These are phyloP conservation scores for Phytophthora hybrid DNA, from an alignment of 352 stramenopile species.

Conservation along the genomic window DNA sequence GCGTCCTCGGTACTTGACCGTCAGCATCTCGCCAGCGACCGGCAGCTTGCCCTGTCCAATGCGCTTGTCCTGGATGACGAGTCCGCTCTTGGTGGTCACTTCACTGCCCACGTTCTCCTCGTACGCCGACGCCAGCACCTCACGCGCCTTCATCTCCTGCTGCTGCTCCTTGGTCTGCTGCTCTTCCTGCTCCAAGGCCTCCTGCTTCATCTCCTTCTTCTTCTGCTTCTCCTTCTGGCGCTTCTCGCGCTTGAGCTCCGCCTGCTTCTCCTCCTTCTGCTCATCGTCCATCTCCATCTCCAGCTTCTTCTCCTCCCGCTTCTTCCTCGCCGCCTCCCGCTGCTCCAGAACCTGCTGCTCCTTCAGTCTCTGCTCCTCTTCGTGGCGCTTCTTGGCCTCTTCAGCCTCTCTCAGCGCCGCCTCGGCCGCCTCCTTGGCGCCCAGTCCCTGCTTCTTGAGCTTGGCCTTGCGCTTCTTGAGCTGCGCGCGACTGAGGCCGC, in stretches of 20 bases:
- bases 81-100: conserved; percentile 63
- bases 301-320: conserved; percentile 40
- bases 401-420: conserved; percentile 42
- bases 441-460: conserved; percentile 69
- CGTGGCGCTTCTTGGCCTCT: conserved; percentile 39
- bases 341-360: conserved; percentile 18
- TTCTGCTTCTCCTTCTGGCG: conserved; percentile 47
- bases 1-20: conserved; percentile 72
- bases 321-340: conserved; percentile 32
- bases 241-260: conserved; percentile 43
- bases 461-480: conserved; percentile 85
- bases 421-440: conserved; percentile 35
- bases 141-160: conserved; percentile 46
- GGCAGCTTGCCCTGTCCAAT: conserved; percentile 65
- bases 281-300: conserved; percentile 25
- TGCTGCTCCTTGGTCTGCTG: conserved; percentile 40
- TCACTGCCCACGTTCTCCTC: conserved; percentile 60
- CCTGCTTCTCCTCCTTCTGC: conserved; percentile 24
- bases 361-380: conserved; percentile 32
- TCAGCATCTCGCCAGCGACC: conserved; percentile 69
- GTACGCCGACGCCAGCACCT: conserved; percentile 60
- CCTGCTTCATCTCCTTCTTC: conserved; percentile 49
- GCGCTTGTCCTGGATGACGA: conserved; percentile 64
- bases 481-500: conserved; percentile 70
- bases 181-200: conserved; percentile 43